Evolutionary conservation across 352 stramenopile species (phyloP).

Genomic region (Pythium biforme): DNA sequence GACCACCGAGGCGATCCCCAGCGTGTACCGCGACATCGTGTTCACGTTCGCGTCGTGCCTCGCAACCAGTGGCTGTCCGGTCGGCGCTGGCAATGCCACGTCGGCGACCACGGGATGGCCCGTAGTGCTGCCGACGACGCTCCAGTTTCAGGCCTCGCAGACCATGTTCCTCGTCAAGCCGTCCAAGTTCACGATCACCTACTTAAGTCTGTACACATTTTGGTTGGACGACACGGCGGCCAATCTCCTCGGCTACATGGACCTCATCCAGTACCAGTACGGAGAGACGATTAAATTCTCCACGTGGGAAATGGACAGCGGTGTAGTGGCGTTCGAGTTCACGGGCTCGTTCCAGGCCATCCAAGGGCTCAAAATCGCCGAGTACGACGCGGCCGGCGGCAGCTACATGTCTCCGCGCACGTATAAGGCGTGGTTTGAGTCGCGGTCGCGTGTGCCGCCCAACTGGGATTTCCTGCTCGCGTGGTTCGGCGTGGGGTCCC

Average conservation of each 20-base stretch:
- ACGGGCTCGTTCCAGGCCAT: background rate
- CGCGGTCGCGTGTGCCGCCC: background rate
- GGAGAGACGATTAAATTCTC: background rate
- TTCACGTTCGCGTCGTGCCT: constrained; percentile 14
- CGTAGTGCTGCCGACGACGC: constrained; percentile 6
- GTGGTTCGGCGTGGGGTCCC: background rate
- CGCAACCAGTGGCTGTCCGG: constrained; percentile 1
- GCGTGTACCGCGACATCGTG: background rate
- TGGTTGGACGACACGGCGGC: background rate
- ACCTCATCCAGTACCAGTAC: background rate
- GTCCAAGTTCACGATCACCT: background rate
- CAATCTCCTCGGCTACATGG: background rate
- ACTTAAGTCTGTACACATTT: background rate
- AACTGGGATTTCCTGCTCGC: constrained; percentile 8
- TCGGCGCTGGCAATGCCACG: background rate
- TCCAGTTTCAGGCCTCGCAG: background rate
- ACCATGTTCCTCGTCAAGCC: background rate
- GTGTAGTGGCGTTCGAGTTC: background rate
- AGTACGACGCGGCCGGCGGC: background rate
- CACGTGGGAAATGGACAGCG: background rate
- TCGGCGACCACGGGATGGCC: background rate
- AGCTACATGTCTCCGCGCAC: background rate
- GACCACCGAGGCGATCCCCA: background rate
- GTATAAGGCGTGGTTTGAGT: background rate
- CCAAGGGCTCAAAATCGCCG: background rate